These are phyloP conservation scores for Lepidopterella palustris DNA, from an alignment of 495 filamentous ascomycete genomes.

Conservation along the genomic window DNA sequence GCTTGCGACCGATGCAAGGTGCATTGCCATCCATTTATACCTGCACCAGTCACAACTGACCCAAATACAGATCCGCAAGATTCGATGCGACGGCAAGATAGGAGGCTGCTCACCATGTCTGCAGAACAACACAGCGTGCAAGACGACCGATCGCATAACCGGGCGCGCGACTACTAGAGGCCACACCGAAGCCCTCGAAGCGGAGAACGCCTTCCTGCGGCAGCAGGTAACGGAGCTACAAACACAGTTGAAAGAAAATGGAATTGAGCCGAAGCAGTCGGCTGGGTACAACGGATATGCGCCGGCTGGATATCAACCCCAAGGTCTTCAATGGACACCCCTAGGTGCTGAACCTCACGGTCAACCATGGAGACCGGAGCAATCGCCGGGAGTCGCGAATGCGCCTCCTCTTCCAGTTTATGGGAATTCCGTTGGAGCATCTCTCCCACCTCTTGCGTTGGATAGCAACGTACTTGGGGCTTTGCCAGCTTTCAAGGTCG, in stretches of 20 bases:
- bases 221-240: conserved; percentile 32
- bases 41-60: conserved; percentile 1
- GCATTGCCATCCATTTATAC: conserved; percentile 25
- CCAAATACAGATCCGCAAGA: conserved; percentile 64
- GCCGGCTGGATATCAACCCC: not conserved
- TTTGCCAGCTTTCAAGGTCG: conserved; percentile 47
- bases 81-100: conserved; percentile 67
- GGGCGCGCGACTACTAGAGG: conserved; percentile 72
- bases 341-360: conserved; percentile 6
- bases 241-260: conserved; percentile 34
- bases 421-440: conserved; percentile 10
- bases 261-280: conserved; percentile 26
- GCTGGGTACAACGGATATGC: conserved; percentile 9
- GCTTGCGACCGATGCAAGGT: conserved; percentile 92
- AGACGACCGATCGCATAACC: conserved; percentile 82
- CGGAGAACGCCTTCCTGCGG: conserved; percentile 40
- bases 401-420: not conserved
- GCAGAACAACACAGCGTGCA: conserved; percentile 63
- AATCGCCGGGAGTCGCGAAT: not conserved
- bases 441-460: conserved; percentile 8
- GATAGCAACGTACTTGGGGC: conserved; percentile 20
- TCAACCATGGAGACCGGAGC: conserved; percentile 5
- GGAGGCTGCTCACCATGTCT: conserved; percentile 71
- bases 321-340: conserved; percentile 4
- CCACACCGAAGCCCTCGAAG: conserved; percentile 50